Conservation (phyloP, 805 yeast species). For the Suhomyces kilbournensis region DNA sequence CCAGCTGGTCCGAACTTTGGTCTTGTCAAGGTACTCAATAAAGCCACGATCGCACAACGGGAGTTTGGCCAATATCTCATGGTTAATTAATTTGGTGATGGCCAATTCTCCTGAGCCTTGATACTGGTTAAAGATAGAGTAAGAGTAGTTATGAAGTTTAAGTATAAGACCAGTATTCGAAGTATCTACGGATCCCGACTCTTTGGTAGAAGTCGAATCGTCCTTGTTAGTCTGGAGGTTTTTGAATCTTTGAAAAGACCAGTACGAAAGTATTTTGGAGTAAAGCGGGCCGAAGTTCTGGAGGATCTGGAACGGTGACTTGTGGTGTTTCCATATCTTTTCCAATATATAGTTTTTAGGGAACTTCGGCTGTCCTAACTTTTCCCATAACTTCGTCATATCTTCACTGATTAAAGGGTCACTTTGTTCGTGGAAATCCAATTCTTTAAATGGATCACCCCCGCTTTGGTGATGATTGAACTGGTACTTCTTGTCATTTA, state of each 20-base stretch:
- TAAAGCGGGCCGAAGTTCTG: slow-evolving; percentile 39
- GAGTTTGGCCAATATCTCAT: slow-evolving; percentile 36
- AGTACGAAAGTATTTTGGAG: slow-evolving; percentile 38
- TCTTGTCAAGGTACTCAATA: slow-evolving; percentile 23
- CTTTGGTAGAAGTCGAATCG: not conserved
- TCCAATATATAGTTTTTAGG: slow-evolving; percentile 30
- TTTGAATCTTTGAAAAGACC: slow-evolving; percentile 40
- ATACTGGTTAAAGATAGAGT: slow-evolving; percentile 41
- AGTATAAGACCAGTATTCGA: slow-evolving; percentile 19
- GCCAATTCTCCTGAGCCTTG: slow-evolving; percentile 45
- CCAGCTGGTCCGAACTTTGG: slow-evolving; percentile 29
- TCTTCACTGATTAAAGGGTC: slow-evolving; percentile 17
- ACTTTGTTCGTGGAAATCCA: slow-evolving; percentile 12
- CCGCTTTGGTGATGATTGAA: slow-evolving; percentile 33
- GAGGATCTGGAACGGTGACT: slow-evolving; percentile 38
- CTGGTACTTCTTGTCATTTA: slow-evolving; percentile 28
- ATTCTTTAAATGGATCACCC: slow-evolving; percentile 35
- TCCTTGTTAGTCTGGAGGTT: slow-evolving; percentile 22
- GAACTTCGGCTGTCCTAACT: slow-evolving; percentile 36
- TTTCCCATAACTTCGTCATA: slow-evolving; percentile 24
- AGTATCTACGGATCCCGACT: not conserved
- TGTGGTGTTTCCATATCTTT: slow-evolving; percentile 37
- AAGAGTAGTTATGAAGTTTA: slow-evolving; percentile 39
- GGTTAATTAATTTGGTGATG: slow-evolving; percentile 38
- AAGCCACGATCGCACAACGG: slow-evolving; percentile 42